Conservation (phyloP, 176 grass and related monocot species). For the Carex scoparia region DNA sequence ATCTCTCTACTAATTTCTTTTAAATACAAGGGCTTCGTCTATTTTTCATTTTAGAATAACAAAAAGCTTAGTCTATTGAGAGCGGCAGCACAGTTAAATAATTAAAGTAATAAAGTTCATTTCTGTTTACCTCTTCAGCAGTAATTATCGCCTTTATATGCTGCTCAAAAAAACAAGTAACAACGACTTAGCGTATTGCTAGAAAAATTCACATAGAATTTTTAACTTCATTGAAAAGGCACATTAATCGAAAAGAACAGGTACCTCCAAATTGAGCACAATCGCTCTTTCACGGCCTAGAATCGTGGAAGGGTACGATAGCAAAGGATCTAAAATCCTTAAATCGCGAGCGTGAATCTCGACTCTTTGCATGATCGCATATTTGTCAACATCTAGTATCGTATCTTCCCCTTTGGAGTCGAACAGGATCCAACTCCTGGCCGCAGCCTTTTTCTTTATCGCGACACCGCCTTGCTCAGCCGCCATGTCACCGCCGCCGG, state of each 20-base stretch:
- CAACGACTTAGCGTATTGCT: constrained; percentile 1
- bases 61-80: background rate
- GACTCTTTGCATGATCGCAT: constrained; percentile 93
- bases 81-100: background rate
- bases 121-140: constrained; percentile 67
- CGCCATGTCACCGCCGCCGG: constrained; percentile 43
- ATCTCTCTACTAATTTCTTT: background rate
- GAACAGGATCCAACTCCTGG: constrained; percentile 88
- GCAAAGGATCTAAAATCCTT: constrained; percentile 87
- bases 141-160: constrained; percentile 99
- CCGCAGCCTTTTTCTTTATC: constrained; percentile 55
- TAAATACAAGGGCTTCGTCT: background rate
- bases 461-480: constrained; percentile 21
- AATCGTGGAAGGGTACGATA: constrained; percentile 96
- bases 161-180: constrained; percentile 45
- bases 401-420: constrained; percentile 58
- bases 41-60: background rate
- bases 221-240: background rate
- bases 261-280: constrained; percentile 97
- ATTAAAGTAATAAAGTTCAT: constrained; percentile 14
- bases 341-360: constrained; percentile 96
- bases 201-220: background rate
- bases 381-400: constrained; percentile 89
- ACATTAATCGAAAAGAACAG: background rate
- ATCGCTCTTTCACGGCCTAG: constrained; percentile 88